Evolutionary conservation across 345 rosid genomes (phyloP).

Genomic region (Aquilaria yunnanensis): DNA sequence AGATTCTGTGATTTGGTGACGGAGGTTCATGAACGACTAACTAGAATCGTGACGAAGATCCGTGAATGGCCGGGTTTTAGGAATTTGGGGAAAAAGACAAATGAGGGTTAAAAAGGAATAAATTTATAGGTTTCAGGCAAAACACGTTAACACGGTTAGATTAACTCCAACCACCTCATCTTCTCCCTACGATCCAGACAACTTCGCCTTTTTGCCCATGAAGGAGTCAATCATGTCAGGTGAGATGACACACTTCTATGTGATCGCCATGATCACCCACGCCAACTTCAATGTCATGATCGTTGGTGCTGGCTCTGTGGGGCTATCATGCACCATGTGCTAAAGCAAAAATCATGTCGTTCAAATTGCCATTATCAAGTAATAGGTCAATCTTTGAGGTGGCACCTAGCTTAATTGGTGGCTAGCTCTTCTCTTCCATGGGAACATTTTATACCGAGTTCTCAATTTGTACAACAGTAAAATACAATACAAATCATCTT

Average conservation of each 20-base stretch:
- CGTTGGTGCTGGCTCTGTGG: conserved; percentile 76
- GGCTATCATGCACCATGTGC: conserved; percentile 59
- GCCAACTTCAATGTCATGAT: conserved; percentile 70
- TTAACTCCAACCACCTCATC: conserved; percentile 10
- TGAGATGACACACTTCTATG: conserved; percentile 69
- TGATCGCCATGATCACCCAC: conserved; percentile 63
- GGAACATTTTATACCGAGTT: conserved; percentile 14
- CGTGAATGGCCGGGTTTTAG: too few relatives aligned
- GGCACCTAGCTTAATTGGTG: conserved; percentile 65
- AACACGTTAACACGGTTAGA: too few relatives aligned
- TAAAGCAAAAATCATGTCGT: conserved; percentile 63
- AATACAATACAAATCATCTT: too few relatives aligned
- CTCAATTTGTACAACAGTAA: too few relatives aligned
- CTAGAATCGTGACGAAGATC: too few relatives aligned
- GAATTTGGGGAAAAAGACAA: too few relatives aligned
- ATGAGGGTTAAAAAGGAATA: too few relatives aligned
- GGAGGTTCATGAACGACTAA: too few relatives aligned
- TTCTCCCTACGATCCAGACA: conserved; percentile 37
- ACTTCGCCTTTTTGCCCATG: conserved; percentile 53
- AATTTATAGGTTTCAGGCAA: too few relatives aligned
- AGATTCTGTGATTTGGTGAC: too few relatives aligned
- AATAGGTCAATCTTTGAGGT: conserved; percentile 80
- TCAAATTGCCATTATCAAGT: conserved; percentile 55
- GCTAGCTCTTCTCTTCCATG: conserved; percentile 80
- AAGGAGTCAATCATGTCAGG: conserved; percentile 57